phyloP scores from a whole-genome alignment of 768 basidiomycete species.

The Lactarius tabidus region DNA sequence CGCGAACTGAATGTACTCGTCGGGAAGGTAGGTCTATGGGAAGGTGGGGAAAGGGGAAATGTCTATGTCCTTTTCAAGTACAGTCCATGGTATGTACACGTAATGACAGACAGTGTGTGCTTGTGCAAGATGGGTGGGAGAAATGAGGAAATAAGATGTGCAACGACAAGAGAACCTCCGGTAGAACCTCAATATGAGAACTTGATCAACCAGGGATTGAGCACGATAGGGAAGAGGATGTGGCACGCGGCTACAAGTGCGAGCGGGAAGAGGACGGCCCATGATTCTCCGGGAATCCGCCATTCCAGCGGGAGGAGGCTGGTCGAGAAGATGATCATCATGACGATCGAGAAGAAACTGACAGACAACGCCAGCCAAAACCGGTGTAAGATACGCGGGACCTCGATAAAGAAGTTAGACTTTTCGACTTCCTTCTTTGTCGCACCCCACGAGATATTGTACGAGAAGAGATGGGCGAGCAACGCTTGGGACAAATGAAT shows the following conservation, averaged over 20 bases:
- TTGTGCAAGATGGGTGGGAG: neutral
- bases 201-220: conserved; percentile 88
- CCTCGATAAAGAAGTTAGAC: conserved; percentile 88
- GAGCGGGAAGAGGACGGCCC: conserved; percentile 76
- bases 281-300: conserved; percentile 53
- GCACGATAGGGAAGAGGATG: conserved; percentile 76
- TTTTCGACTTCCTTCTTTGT: conserved; percentile 81
- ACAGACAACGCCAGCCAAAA: conserved; percentile 65
- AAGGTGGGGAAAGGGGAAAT: neutral
- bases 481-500: conserved; percentile 52
- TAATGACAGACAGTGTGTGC: neutral
- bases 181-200: conserved; percentile 49
- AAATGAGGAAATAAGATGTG: neutral
- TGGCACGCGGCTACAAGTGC: conserved; percentile 62
- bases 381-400: conserved; percentile 76
- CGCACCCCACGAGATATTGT: conserved; percentile 54
- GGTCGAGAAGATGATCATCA: conserved; percentile 52
- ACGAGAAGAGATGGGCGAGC: conserved; percentile 53
- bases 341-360: conserved; percentile 46
- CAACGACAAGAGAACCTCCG: neutral
- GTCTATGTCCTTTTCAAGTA: conserved; percentile 3
- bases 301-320: conserved; percentile 57
- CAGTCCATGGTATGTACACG: neutral
- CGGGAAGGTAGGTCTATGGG: neutral
- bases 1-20: neutral